Base-by-base conservation (phyloP, 179 eudicot species). In the Beta lomatogona region DNA sequence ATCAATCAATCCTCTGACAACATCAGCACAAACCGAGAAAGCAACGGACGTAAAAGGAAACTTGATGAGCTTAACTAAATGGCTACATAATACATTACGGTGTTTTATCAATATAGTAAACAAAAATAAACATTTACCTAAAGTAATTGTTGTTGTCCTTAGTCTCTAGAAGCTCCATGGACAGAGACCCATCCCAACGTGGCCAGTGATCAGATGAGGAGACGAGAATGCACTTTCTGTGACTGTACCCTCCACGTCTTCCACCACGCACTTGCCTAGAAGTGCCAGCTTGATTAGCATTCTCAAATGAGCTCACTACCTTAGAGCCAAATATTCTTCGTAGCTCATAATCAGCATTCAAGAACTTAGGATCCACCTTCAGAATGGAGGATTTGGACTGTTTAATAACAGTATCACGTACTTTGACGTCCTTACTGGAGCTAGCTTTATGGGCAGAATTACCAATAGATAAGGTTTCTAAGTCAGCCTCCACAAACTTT, bases 131-230 rank as follows among this genome's bases (percentile, higher is more conserved):
- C 11, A 48, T 36, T 73, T 83, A 92, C 99, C 92, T 90, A 84
- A 97, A 97, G 85, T 89, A 88, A 83, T 92, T 87, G 78, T 73
- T 88, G 69, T 94, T 97, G 58, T 88, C 89, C 69, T 78, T 90
- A 21, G 91, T 89, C 81, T 94, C 95, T 71, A 97, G 31, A 80
- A 90, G 94, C 91, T 97, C 98, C 99, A 97, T 97, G 36, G 92
- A 88, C 25, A 97, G 78, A 81, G 94, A 94, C n/a, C 99, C 98
- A 90, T 94, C 98, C 99, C 99, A 97, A 36, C 92, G 97, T 25
- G 92, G 94, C 99, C 99, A 94, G 85, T 94, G 94, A 5, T 91
- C 97, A 48, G 90, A 90, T 60, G 98, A 95, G 73, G 97, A 85
- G 83, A 91, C 90, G 61, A 94, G 91, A 71, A 93, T 85, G 73